A percentile compares a stretch with the other conserved stretches of the same genome.
Conservation (phyloP, 768 basidiomycete species). For the Coprinopsis cinerea region DNA sequence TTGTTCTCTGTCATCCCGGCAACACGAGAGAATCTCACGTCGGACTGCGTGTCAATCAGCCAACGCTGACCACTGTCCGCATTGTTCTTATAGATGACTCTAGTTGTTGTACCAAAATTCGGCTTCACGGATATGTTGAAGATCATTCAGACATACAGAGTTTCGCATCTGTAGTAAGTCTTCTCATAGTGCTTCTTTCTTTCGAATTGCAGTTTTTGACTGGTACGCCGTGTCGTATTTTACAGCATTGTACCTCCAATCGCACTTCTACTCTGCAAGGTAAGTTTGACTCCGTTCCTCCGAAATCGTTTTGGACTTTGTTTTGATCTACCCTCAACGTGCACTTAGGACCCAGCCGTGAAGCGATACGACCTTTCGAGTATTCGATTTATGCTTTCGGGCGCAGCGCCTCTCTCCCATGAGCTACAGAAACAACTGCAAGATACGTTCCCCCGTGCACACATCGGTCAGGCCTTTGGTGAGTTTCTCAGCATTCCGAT, state of each 20-base stretch:
- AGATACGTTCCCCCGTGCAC: constrained; percentile 42
- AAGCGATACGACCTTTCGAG: constrained; percentile 1
- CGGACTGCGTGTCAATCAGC: no score
- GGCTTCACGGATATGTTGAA: constrained; percentile 54
- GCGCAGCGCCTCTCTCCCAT: constrained; percentile 51
- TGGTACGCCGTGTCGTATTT: not conserved
- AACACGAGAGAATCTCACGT: no score
- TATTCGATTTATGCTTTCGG: constrained; percentile 45
- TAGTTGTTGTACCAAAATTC: constrained; percentile 60
- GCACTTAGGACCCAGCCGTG: not conserved
- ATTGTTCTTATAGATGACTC: constrained; percentile 32
- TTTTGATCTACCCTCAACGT: not conserved
- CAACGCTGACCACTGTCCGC: no score
- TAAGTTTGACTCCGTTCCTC: constrained; percentile 10
- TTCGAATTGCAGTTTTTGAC: not conserved
- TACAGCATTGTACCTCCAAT: constrained; percentile 52
- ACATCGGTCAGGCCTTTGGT: constrained; percentile 58
- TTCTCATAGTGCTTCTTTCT: not conserved
- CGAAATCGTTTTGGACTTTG: not conserved
- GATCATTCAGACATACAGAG: constrained; percentile 51
- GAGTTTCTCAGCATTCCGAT: no score
- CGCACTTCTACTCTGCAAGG: constrained; percentile 54
- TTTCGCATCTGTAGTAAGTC: constrained; percentile 45
- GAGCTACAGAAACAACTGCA: constrained; percentile 48
- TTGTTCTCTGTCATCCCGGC: no score